phyloP scores from a whole-genome alignment of 2,329 filamentous ascomycete genomes.

The Talaromyces funiculosus region DNA sequence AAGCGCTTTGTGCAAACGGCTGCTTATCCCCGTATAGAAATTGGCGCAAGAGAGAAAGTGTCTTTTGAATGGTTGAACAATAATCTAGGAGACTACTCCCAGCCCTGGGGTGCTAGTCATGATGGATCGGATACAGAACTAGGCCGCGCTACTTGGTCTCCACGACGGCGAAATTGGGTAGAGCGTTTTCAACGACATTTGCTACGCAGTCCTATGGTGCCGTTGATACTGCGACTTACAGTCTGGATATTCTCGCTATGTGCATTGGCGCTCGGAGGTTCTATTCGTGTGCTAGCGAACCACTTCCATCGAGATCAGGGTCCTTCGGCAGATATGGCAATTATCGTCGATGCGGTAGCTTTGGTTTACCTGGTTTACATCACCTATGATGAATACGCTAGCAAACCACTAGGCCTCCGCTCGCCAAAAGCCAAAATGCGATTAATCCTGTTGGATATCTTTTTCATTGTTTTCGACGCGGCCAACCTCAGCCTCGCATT shows the following conservation, averaged over 20 bases:
- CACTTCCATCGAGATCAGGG: slow-evolving; percentile 50
- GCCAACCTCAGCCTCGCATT: slow-evolving; percentile 89
- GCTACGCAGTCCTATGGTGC: slow-evolving; percentile 77
- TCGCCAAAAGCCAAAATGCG: slow-evolving; percentile 78
- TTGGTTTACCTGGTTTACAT: slow-evolving; percentile 89
- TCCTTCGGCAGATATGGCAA: slow-evolving; percentile 78
- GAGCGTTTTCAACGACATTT: slow-evolving; percentile 63
- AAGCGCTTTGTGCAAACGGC: slow-evolving; percentile 39
- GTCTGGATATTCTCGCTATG: slow-evolving; percentile 78
- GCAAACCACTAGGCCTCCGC: slow-evolving; percentile 83
- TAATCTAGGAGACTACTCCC: slow-evolving; percentile 41
- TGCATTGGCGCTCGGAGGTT: slow-evolving; percentile 70
- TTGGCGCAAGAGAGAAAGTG: slow-evolving; percentile 35
- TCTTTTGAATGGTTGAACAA: slow-evolving; percentile 42
- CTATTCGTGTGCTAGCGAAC: slow-evolving; percentile 61
- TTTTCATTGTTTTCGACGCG: slow-evolving; percentile 97
- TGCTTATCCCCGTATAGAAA: slow-evolving; percentile 36
- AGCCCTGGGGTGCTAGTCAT: slow-evolving; percentile 48
- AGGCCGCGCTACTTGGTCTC: slow-evolving; percentile 37
- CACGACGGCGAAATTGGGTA: slow-evolving; percentile 48
- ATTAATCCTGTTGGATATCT: slow-evolving; percentile 82
- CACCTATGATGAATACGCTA: slow-evolving; percentile 93
- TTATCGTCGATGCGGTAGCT: slow-evolving; percentile 82
- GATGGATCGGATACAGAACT: slow-evolving; percentile 47
- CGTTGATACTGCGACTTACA: slow-evolving; percentile 72